phyloP scores from a whole-genome alignment of 805 yeast species.

The Myxozyma lipomycoides region DNA sequence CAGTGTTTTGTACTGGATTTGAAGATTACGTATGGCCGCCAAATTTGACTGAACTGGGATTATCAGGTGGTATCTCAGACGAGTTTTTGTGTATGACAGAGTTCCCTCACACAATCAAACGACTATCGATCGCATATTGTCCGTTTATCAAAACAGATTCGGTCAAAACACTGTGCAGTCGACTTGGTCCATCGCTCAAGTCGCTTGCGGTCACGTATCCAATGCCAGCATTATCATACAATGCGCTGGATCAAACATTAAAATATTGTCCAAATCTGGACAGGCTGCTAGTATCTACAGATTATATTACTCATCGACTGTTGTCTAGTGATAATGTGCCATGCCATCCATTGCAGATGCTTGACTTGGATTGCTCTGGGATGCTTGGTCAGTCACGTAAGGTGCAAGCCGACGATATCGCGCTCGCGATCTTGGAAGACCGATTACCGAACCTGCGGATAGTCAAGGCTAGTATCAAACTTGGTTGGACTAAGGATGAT shows the following conservation, averaged over 20 bases:
- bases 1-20: conserved; percentile 56
- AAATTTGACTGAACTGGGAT: conserved; percentile 60
- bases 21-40: conserved; percentile 71
- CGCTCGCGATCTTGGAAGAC: conserved; percentile 75
- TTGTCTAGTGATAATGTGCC: conserved; percentile 39
- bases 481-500: conserved; percentile 71
- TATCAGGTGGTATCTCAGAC: conserved; percentile 87
- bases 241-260: conserved; percentile 70
- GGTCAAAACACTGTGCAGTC: conserved; percentile 55
- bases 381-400: conserved; percentile 74
- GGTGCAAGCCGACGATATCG: conserved; percentile 82
- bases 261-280: conserved; percentile 69
- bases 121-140: conserved; percentile 80
- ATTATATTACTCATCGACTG: conserved; percentile 57
- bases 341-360: conserved; percentile 52
- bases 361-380: conserved; percentile 81
- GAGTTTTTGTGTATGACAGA: conserved; percentile 63
- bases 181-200: conserved; percentile 62
- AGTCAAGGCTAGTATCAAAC: conserved; percentile 63
- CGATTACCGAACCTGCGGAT: conserved; percentile 64
- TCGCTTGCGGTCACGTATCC: conserved; percentile 75
- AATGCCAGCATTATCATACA: conserved; percentile 70
- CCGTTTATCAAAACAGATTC: conserved; percentile 69
- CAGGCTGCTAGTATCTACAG: conserved; percentile 68
- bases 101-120: conserved; percentile 70